A percentile compares a stretch with the other conserved stretches of the same genome.
phyloP scores from a whole-genome alignment of 176 grass and related monocot species.

The Carex cristatella region DNA sequence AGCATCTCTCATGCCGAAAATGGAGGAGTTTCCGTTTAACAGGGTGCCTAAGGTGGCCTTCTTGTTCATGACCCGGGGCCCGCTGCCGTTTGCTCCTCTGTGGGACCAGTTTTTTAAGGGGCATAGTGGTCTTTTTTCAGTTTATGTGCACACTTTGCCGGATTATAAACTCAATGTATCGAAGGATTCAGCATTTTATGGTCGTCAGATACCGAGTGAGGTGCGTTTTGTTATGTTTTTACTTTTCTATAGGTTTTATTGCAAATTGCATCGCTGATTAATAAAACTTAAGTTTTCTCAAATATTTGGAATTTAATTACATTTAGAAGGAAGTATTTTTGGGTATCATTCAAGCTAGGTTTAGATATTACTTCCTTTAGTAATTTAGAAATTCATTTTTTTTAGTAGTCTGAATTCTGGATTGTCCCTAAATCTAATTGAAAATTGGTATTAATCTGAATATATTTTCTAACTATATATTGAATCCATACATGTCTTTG shows the following conservation, averaged over 20 bases:
- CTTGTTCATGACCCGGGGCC: conserved; percentile 56
- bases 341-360: not conserved
- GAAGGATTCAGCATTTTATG: conserved; percentile 39
- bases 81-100: conserved; percentile 43
- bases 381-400: not conserved
- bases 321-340: not conserved
- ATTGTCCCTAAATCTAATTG: not conserved
- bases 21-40: conserved; percentile 46
- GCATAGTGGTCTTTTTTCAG: conserved; percentile 41
- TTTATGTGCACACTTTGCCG: conserved; percentile 56
- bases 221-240: conserved; percentile 15
- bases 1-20: conserved; percentile 38
- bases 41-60: conserved; percentile 64
- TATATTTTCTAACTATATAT: not conserved
- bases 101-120: conserved; percentile 66
- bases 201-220: conserved; percentile 63
- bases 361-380: not conserved
- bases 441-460: too few species aligned
- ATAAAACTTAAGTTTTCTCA: not conserved
- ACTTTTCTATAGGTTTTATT: not conserved
- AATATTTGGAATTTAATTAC: not conserved
- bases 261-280: not conserved
- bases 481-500: not conserved
- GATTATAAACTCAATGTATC: conserved; percentile 76
- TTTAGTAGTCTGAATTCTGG: not conserved